Evolutionary conservation across 2,329 filamentous ascomycete genomes (phyloP), one percentile per base, ranked within the genome.

Genomic region (Rasamsonia emersonii): DNA sequence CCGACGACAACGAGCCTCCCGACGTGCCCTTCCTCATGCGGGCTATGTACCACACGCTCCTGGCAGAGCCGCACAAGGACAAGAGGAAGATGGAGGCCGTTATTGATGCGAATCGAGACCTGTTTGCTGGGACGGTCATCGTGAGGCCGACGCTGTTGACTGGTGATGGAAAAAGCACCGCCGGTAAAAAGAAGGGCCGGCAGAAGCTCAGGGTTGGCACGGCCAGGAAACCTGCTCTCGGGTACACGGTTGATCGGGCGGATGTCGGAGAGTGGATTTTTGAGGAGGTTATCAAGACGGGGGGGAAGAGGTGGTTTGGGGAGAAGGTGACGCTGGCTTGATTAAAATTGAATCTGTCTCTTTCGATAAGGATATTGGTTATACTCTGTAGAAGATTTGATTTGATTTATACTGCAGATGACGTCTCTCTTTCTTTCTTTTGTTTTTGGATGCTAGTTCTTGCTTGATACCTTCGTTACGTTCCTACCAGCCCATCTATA

Each of bases 201-300:
- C 9, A 25, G 13, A 50, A 48, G 34, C 38, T 57, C 3, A 47
- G 45, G 26, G 45, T 36, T 9, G 55, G 58, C 2, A 49, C 39
- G 15, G 50, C 51, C 17, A 40, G 46, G 33, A 44, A 44, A 1
- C 47, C 50, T 6, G 49, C 46, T 9, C 39, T 52, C 11, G 57
- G 58, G 5, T 62, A 56, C 41, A 48, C 40, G 4, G 55, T 61
- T 30, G 42, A 45, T 9, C 41, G 56, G 19, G 53, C 51, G 17
- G 55, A 58, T 46, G 52, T 59, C 24, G 54, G 55, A 2, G 36
- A 41, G 32, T 60, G 54, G 49, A 49, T 60, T 16, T 59, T 49
- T 44, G 39, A 44, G 30, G 46, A 47, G 36, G 24, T 49, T 29
- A 37, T 45, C 24, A 38, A 33, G 33, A 41, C 39, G 37, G 32